These are phyloP conservation scores for Pouteria glomerata DNA, from an alignment of 148 eudicot genomes.

Conservation along the genomic window DNA sequence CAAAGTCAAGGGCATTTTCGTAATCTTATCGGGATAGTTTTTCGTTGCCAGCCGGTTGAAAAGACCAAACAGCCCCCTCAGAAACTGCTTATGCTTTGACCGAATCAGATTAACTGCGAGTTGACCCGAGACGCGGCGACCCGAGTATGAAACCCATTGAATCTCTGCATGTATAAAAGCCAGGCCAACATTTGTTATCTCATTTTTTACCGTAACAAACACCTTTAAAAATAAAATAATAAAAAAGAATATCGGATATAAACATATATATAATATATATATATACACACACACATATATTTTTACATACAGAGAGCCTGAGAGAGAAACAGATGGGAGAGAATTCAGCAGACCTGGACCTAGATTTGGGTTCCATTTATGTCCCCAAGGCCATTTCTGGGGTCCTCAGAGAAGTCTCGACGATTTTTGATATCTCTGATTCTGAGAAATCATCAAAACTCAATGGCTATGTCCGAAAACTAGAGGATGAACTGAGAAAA, in stretches of 20 bases:
- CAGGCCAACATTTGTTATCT: background rate
- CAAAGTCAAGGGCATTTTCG: background rate
- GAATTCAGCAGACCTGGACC: slow-evolving; percentile 23
- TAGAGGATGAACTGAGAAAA: slow-evolving; percentile 50
- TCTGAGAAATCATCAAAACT: slow-evolving; percentile 26
- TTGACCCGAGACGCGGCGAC: slow-evolving; percentile 46
- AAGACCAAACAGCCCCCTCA: background rate
- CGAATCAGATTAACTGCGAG: background rate
- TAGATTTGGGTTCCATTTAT: slow-evolving; percentile 29
- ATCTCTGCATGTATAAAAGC: background rate
- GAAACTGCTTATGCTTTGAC: no score
- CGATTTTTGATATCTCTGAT: slow-evolving; percentile 14
- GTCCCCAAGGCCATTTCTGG: slow-evolving; percentile 17
- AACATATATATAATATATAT: no score
- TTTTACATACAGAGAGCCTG: background rate
- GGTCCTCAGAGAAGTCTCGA: slow-evolving; percentile 20
- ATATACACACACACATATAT: background rate
- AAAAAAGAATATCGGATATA: no score
- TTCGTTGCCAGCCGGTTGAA: background rate
- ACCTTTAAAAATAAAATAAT: no score
- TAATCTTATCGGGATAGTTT: background rate
- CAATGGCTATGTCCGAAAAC: slow-evolving; percentile 20
- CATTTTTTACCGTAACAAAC: no score
- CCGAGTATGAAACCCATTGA: slow-evolving; percentile 22
- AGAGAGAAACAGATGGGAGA: slow-evolving; percentile 22